These are phyloP conservation scores for Nitzschia sp. DNA, from an alignment of 108 stramenopile species.

Conservation along the genomic window DNA sequence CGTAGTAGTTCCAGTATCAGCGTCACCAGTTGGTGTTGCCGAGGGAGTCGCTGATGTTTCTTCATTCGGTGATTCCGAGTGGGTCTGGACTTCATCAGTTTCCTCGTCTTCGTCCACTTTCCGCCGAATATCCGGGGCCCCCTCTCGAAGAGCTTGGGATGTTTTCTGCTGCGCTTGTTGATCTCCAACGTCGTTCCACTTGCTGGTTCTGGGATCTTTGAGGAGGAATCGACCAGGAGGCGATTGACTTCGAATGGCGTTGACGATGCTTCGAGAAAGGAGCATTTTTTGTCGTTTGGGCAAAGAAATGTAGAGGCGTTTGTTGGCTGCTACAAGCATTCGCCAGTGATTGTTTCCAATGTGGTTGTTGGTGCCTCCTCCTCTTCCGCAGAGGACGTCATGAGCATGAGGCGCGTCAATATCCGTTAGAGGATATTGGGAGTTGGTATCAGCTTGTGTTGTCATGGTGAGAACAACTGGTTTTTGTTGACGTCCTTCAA, in stretches of 20 bases:
- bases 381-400: slow-evolving; percentile 55
- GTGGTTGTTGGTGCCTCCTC: slow-evolving; percentile 55
- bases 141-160: slow-evolving; percentile 71
- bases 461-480: slow-evolving; percentile 4
- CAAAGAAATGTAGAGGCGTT: slow-evolving; percentile 64
- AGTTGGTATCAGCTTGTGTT: background rate
- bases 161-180: slow-evolving; percentile 66
- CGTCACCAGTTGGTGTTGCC: background rate
- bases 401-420: slow-evolving; percentile 48
- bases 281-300: slow-evolving; percentile 77
- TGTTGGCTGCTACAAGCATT: slow-evolving; percentile 68
- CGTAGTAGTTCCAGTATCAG: background rate
- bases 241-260: slow-evolving; percentile 59
- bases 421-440: slow-evolving; percentile 41
- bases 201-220: slow-evolving; percentile 48
- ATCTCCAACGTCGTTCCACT: slow-evolving; percentile 71
- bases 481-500: too few relatives aligned
- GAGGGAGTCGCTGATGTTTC: too few relatives aligned
- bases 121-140: slow-evolving; percentile 66
- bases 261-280: slow-evolving; percentile 63
- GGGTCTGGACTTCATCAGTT: background rate
- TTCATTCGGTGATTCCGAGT: too few relatives aligned
- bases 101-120: slow-evolving; percentile 34
- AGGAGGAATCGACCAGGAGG: slow-evolving; percentile 84
- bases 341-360: slow-evolving; percentile 65